Evolutionary conservation across 1,284 basidiomycete species (phyloP), one percentile per base, ranked within the genome.

Genomic region (Cryptococcus deneoformans): DNA sequence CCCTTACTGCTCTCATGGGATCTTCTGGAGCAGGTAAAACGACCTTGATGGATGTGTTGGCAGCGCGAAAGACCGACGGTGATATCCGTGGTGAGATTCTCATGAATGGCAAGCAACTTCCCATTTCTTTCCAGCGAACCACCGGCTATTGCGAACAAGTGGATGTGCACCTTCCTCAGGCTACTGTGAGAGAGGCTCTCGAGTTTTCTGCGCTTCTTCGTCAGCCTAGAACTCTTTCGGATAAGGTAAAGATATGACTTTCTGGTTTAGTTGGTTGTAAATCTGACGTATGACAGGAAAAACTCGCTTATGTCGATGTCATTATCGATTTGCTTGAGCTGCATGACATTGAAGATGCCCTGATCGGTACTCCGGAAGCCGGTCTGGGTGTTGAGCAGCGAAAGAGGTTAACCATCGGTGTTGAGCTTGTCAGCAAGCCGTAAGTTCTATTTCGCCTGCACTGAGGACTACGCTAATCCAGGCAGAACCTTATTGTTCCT

Each of bases 31-130:
- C 82, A 5, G 82, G 82, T 29, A 88, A 89, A 83, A 90, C 88
- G 1, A 90, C 87, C 0, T 77, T 92, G 0, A 79, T 94, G 51
- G 91, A 95, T 70, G 89, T 89, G 1, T 80, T 95, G 6, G 90
- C 91, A 0, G 83, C 88, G 58, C 86, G 90, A 12, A 84, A 84
- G 16, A 82, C 81, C n/a, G 84, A 82, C 52, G 92, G 91, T 16
- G 82, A 90, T n/a, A 83, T 94, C 47, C 81, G 80, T 1, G 92
- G 92, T 0, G 84, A 90, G 48, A 82, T 86, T 49, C 82, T 90
- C 52, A 86, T 94, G 64, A 87, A 90, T 61, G 92, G 90, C 0
- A 82, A 85, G 47, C 76, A 80, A 4, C 81, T 88, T 36, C 88
- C 88, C 2, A 64, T 77, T 8, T 87, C 89, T 62, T 93, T 93